phyloP scores from a whole-genome alignment of 306 rosid genomes.

The barrel medic (Medicago truncatula) region MtrunA17r5.0-ANR NC_053044.1:49595001-49595500 shows the following conservation, averaged over 20 bases:
- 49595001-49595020: constrained; percentile 46
- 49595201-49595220: constrained; percentile 56
- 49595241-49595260: constrained; percentile 69
- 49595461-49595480: constrained; percentile 93
- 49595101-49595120: constrained; percentile 93
- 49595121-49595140: constrained; percentile 64
- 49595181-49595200: constrained; percentile 66
- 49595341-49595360: constrained; percentile 76
- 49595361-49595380: constrained; percentile 54
- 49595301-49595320: constrained; percentile 47
- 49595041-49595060: constrained; percentile 50
- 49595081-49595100: constrained; percentile 71
- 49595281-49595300: constrained; percentile 38
- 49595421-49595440: constrained; percentile 71
- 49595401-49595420: constrained; percentile 90
- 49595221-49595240: constrained; percentile 79
- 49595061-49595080: constrained; percentile 55
- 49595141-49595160: constrained; percentile 60
- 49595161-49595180: constrained; percentile 86
- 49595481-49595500: constrained; percentile 69
- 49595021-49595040: constrained; percentile 41
- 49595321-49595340: constrained; percentile 48
- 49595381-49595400: constrained; percentile 85
- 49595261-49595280: constrained; percentile 59
- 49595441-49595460: constrained; percentile 60